Conservation (phyloP, 805 yeast species). For the Tetrapisispora iriomotensis region DNA sequence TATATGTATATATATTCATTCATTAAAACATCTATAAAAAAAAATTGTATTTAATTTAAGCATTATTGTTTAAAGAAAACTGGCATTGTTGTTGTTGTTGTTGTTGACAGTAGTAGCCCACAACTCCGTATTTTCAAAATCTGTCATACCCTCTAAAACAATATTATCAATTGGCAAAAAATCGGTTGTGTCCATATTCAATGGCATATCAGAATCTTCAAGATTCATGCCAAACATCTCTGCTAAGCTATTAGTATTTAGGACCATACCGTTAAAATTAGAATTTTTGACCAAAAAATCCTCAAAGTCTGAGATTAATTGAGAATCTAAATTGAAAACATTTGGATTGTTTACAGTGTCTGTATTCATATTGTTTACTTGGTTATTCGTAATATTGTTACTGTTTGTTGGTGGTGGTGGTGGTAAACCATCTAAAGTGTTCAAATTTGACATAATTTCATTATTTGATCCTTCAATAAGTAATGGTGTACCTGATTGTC, state of each 20-base stretch:
- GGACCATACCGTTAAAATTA: slow-evolving; percentile 24
- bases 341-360: background rate
- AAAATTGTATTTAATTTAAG: too few relatives aligned
- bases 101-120: background rate
- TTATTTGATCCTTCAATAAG: too few relatives aligned
- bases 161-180: slow-evolving; percentile 20
- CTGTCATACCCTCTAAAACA: slow-evolving; percentile 17
- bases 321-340: background rate
- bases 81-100: too few relatives aligned
- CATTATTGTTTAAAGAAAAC: too few relatives aligned
- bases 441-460: too few relatives aligned
- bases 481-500: too few relatives aligned
- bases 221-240: slow-evolving; percentile 16
- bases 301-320: slow-evolving; percentile 20
- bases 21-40: too few relatives aligned
- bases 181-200: slow-evolving; percentile 13
- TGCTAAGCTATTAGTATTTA: slow-evolving; percentile 24
- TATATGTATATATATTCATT: too few relatives aligned
- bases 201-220: slow-evolving; percentile 8
- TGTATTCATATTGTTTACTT: background rate
- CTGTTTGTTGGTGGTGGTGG: too few relatives aligned
- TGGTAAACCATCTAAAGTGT: too few relatives aligned
- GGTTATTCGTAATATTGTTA: background rate
- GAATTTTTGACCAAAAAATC: slow-evolving; percentile 26
- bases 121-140: slow-evolving; percentile 12